A percentile compares a stretch with the other conserved stretches of the same genome.
Evolutionary conservation across 1,284 basidiomycete genomes (phyloP).

Genomic region (Kwoniella shivajii): DNA sequence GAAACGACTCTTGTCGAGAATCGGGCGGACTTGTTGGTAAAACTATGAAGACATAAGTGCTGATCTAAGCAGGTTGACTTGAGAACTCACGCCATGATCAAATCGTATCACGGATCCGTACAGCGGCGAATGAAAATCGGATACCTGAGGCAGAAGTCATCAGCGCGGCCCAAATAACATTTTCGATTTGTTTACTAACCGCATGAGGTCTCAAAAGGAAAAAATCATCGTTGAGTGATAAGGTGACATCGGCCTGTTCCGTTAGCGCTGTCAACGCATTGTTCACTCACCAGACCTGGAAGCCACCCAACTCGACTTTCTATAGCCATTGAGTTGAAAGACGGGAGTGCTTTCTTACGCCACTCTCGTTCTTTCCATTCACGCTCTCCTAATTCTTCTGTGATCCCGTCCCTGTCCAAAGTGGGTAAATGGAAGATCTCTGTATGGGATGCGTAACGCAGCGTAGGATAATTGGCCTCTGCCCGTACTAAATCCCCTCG

Average conservation of each 20-base stretch:
- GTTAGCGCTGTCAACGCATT: not conserved
- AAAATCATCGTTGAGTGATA: constrained; percentile 51
- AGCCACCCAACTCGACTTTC: constrained; percentile 48
- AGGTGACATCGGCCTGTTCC: constrained; percentile 32
- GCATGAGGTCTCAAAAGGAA: constrained; percentile 45
- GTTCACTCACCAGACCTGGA: constrained; percentile 36
- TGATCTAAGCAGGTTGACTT: not conserved
- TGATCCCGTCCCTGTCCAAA: constrained; percentile 21
- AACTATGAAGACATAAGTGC: constrained; percentile 19
- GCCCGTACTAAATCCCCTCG: constrained; percentile 12
- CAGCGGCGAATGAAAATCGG: constrained; percentile 48
- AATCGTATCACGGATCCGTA: constrained; percentile 51
- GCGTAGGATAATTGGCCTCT: constrained; percentile 25
- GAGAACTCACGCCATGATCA: constrained; percentile 34
- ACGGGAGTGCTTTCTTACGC: constrained; percentile 42
- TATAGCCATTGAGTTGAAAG: constrained; percentile 53
- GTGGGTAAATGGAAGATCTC: constrained; percentile 50
- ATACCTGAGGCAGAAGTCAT: constrained; percentile 21
- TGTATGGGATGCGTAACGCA: constrained; percentile 45
- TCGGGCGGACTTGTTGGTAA: constrained; percentile 41
- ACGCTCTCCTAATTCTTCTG: constrained; percentile 26
- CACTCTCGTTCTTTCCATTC: constrained; percentile 41
- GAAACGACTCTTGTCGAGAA: constrained; percentile 34
- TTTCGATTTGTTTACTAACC: constrained; percentile 13
- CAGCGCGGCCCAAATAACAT: not conserved